Percentiles rank a stretch among this genome's conserved stretches.
phyloP scores from a whole-genome alignment of 257 asterid species.

The Capsicum baccatum region DNA sequence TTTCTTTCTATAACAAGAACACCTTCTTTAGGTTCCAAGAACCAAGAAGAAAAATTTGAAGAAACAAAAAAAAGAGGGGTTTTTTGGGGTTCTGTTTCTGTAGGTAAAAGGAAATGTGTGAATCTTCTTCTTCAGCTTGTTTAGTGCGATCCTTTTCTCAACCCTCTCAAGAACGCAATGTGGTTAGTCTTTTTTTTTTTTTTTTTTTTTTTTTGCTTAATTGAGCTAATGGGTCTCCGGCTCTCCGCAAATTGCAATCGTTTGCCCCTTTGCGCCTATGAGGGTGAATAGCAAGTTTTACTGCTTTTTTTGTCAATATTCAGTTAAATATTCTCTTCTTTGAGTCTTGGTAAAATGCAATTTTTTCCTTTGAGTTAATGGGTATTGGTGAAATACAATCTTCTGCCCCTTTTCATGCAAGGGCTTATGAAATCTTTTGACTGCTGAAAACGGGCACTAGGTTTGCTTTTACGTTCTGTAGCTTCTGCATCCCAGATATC shows the following conservation, averaged over 20 bases:
- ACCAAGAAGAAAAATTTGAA: neutral
- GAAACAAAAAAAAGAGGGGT: neutral
- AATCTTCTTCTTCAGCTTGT: constrained; percentile 59
- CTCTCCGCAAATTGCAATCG: neutral
- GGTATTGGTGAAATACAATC: neutral
- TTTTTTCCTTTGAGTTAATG: neutral
- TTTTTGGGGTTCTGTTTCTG: neutral
- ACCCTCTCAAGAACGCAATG: constrained; percentile 55
- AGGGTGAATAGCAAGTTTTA: neutral
- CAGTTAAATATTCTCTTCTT: neutral
- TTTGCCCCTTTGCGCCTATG: neutral
- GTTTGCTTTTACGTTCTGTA: neutral
- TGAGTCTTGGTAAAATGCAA: no score
- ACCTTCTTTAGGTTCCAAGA: constrained; percentile 21
- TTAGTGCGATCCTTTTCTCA: constrained; percentile 64
- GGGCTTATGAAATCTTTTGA: neutral
- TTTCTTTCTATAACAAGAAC: neutral
- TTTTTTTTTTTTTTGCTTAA: neutral
- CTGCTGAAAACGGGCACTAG: neutral
- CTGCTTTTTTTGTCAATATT: neutral
- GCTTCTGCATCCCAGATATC: neutral
- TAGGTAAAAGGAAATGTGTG: constrained; percentile 52
- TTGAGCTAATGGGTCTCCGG: neutral
- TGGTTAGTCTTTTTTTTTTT: constrained; percentile 40
- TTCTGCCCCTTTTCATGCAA: no score